These are phyloP conservation scores for Pontederia paniculata DNA, from an alignment of 176 grass and related monocot species.

Conservation along the genomic window DNA sequence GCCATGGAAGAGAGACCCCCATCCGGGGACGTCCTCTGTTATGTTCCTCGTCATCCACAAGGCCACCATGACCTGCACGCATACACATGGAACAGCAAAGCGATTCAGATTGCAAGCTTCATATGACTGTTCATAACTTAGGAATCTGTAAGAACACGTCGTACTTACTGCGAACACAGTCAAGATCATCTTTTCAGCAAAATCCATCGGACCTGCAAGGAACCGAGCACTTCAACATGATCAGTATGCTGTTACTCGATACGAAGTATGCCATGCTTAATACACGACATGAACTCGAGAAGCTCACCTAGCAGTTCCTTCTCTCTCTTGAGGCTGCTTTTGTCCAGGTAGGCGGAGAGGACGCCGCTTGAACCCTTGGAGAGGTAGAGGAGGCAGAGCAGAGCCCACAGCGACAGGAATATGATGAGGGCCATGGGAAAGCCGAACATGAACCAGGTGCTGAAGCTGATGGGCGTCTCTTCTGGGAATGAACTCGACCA, in stretches of 20 bases:
- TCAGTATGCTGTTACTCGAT: background rate
- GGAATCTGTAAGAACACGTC: no score
- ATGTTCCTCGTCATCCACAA: constrained; percentile 19
- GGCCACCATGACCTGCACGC: constrained; percentile 5
- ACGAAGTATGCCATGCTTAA: background rate
- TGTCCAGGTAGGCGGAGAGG: constrained; percentile 13
- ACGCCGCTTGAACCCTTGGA: constrained; percentile 1
- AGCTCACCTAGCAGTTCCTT: constrained; percentile 3
- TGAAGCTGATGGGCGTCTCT: constrained; percentile 16
- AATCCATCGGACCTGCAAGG: constrained; percentile 12
- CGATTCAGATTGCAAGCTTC: background rate
- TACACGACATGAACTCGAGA: background rate
- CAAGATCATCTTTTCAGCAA: constrained; percentile 17
- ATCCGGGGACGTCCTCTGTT: constrained; percentile 11
- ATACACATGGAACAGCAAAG: background rate
- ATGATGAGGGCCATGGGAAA: constrained; percentile 7
- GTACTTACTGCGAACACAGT: constrained; percentile 11
- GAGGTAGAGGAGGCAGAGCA: constrained; percentile 10
- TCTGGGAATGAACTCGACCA: constrained; percentile 9
- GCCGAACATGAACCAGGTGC: constrained; percentile 8
- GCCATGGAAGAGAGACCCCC: constrained; percentile 15
- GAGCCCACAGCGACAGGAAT: constrained; percentile 13
- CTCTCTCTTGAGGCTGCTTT: constrained; percentile 17
- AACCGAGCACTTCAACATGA: no score
- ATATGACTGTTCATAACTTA: background rate